phyloP scores from a whole-genome alignment of 2,329 filamentous ascomycete species.

The Colletotrichum eleusines region DNA sequence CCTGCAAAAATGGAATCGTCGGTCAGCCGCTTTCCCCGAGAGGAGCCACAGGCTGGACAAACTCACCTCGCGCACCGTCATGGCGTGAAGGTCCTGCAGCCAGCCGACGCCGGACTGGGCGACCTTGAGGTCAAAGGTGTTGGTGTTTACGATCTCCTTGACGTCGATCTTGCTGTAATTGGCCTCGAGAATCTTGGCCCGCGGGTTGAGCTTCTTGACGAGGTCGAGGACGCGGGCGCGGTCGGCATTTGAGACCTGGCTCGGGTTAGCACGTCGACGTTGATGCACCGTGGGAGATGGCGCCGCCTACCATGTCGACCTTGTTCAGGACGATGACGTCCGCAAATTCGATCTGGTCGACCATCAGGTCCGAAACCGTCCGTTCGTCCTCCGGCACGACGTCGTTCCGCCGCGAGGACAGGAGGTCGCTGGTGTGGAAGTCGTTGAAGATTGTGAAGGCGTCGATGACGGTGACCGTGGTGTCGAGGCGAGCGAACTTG shows the following conservation, averaged over 20 bases:
- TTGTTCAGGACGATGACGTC: constrained; percentile 81
- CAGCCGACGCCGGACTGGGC: constrained; percentile 76
- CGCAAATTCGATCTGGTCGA: constrained; percentile 83
- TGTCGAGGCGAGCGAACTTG: constrained; percentile 75
- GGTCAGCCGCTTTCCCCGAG: constrained; percentile 45
- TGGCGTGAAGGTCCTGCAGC: constrained; percentile 76
- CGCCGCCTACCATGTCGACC: constrained; percentile 66
- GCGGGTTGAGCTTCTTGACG: constrained; percentile 73
- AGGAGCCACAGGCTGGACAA: no score
- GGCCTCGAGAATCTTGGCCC: constrained; percentile 73
- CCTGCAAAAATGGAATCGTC: constrained; percentile 44
- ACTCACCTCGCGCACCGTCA: constrained; percentile 70
- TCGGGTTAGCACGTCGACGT: neutral
- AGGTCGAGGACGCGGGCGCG: constrained; percentile 63
- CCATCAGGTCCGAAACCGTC: constrained; percentile 80
- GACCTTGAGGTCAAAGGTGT: constrained; percentile 72
- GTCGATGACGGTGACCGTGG: constrained; percentile 79
- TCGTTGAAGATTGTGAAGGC: constrained; percentile 79
- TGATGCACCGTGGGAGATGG: neutral
- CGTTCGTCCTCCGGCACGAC: constrained; percentile 76
- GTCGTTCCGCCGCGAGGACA: constrained; percentile 73
- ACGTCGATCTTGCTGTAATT: constrained; percentile 71
- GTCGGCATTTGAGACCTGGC: constrained; percentile 54
- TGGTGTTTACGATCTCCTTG: constrained; percentile 73
- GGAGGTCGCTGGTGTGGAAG: constrained; percentile 76